These are phyloP conservation scores for Flaveria robusta DNA, from an alignment of 129 eudicot species.

Conservation along the genomic window DNA sequence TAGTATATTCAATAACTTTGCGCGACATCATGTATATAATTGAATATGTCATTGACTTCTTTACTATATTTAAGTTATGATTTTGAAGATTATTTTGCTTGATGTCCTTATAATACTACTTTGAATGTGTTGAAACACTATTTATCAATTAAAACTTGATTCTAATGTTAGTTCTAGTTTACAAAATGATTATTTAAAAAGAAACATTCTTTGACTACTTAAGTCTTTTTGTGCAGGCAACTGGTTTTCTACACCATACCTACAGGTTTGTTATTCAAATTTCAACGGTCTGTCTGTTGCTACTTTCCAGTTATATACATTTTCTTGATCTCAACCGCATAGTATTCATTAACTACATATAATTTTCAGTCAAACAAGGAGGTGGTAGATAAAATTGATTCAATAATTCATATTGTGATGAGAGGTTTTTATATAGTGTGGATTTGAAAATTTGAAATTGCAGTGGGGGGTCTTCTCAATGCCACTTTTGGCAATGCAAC, in stretches of 20 bases:
- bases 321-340: not conserved
- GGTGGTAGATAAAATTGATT: not conserved
- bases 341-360: not conserved
- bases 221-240: conserved; percentile 47
- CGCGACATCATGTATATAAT: not conserved
- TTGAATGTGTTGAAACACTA: not conserved
- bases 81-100: not conserved
- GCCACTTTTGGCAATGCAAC: conserved; percentile 90
- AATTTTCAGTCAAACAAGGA: not conserved
- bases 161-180: not conserved
- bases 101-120: too few relatives aligned
- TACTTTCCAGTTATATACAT: not conserved
- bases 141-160: not conserved
- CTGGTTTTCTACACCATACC: conserved; percentile 61
- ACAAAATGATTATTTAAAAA: not conserved
- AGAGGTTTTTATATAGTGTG: not conserved
- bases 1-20: conserved; percentile 7
- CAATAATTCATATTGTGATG: not conserved
- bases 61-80: not conserved
- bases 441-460: conserved; percentile 25
- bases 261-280: conserved; percentile 49
- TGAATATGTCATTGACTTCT: not conserved
- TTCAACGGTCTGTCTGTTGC: not conserved
- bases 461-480: conserved; percentile 81
- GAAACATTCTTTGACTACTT: not conserved